Base-by-base conservation (phyloP, 192 early-diverging fungal genomes). In the Backusella australiensis region DNA sequence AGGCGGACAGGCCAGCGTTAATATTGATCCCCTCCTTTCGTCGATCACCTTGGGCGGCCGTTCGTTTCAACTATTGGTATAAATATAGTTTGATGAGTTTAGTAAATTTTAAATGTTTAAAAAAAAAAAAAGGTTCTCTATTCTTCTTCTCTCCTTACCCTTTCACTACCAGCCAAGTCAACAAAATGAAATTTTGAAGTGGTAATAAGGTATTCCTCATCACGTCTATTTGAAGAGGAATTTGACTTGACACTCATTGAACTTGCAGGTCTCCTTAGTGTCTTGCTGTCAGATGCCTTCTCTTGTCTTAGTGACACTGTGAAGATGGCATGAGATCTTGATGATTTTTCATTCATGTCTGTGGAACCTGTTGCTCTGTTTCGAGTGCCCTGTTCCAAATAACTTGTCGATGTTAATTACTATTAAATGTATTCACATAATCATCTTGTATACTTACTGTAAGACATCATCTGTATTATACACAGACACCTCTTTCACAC, bases 111-210 rank as follows among this genome's bases (percentile, higher is more conserved):
- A 39, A 38, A 38, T 9, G 36, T 9, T 19, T 19, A n/a, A 17
- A 44, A 23, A 67, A 15, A 72, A 35, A 68, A 46, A 65, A 11
- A 46, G 38, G 39, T 46, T 71, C 36, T 1, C 39, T 44, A 8
- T 63, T 52, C 2, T 41, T 15, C 23, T 44, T 56, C 15, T 63
- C 7, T 23, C 32, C 26, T 1, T 21, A 89, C 85, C 71, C 94
- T 85, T 86, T 99, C 97, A 26, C 95, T 96, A 34, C 98, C 98
- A n/a, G 98, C 98, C 76, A 99, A 85, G 87, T 99, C 98, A 41
- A 99, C 98, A 89, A 99, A 99, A 77, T 97, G 93, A 77, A 99
- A 97, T 85, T 99, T 99, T 36, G 77, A 75, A 21, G 67, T 68
- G 11, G 77, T 72, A 67, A 72, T 73, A 1, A 71, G 26, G 0